Base-by-base conservation (phyloP, 371 early-diverging fungal species). In the Mortierella sp. region DNA sequence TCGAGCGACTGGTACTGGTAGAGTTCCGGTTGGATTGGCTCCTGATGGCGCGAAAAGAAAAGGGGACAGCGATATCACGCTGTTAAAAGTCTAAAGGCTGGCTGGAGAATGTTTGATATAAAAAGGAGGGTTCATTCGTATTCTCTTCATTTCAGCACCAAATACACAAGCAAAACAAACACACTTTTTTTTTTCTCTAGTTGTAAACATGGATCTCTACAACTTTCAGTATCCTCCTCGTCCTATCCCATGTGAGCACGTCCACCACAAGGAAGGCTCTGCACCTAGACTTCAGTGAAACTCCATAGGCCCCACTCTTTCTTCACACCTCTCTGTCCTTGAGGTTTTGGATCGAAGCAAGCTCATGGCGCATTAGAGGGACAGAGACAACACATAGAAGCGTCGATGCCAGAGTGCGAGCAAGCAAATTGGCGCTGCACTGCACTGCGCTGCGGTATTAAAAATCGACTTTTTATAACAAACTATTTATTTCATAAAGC, bases 141-240 rank as follows among this genome's bases (percentile, higher is more conserved):
- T 36, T 4, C 4, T 6, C 36, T 36, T 36, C 36, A 36, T 36
- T 6, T 5, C 36, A 36, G 36, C 36, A 3, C 33, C 33, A 33
- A 33, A 33, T 33, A 33, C 33, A 33, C 33, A 33, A 33, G 5
- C 47, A 47, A 2, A 47, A n/a, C n/a, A 1, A 47, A 15, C 47
- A 47, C 13, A 47, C 28, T 28, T 28, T 28, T 28, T 28, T 28
- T n/a, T 52, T n/a, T 52, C 52, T 52, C 52, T 21, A 52, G 7
- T 21, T 52, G n/a, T 52, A 38, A 48, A 36, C 1, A 77, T 77
- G 77, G 72, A 77, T 32, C 48, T 72, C 19, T 70, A 79, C 70
- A 74, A 67, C 47, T 79, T 74, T 65, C 70, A 64, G 32, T 79
- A 74, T 33, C 68, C 74, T 9, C 74, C 79, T 11, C 74, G 79